These are phyloP conservation scores for Cyclotella cryptica DNA, from an alignment of 108 stramenopile species.

Conservation along the genomic window DNA sequence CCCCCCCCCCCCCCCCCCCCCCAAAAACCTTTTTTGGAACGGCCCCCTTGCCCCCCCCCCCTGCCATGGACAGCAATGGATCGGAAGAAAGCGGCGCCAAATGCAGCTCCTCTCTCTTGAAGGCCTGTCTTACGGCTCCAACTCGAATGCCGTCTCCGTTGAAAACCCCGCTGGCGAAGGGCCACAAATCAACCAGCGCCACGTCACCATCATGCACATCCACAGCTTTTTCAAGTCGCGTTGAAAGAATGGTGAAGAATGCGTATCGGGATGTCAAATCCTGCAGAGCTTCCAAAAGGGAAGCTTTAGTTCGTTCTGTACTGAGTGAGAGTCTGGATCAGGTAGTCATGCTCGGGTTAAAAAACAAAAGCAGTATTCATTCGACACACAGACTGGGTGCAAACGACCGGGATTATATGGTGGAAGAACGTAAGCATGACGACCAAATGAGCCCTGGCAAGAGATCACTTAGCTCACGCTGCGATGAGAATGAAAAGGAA, in stretches of 20 bases:
- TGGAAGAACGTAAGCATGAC: neutral
- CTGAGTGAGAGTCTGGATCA: slow-evolving; percentile 21
- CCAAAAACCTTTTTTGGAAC: too few relatives aligned
- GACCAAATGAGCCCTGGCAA: too few relatives aligned
- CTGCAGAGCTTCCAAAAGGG: neutral
- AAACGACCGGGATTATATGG: neutral
- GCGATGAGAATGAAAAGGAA: too few relatives aligned
- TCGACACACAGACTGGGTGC: neutral
- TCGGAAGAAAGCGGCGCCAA: neutral
- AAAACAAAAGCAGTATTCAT: neutral
- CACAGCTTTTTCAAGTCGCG: neutral
- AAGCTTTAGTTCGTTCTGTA: slow-evolving; percentile 14
- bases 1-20: too few relatives aligned
- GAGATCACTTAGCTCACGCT: too few relatives aligned
- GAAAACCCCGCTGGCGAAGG: neutral
- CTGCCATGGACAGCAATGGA: neutral
- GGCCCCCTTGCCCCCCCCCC: too few relatives aligned
- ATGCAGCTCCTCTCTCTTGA: neutral
- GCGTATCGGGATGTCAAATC: slow-evolving; percentile 15
- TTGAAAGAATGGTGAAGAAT: slow-evolving; percentile 20
- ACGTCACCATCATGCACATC: neutral
- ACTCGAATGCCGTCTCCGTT: neutral
- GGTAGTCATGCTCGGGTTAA: neutral
- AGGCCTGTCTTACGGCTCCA: neutral
- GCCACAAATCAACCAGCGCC: neutral